Percentiles rank a stretch among this genome's conserved stretches.
phyloP scores from a whole-genome alignment of 768 basidiomycete genomes.

The Lyophyllum atratum region DNA sequence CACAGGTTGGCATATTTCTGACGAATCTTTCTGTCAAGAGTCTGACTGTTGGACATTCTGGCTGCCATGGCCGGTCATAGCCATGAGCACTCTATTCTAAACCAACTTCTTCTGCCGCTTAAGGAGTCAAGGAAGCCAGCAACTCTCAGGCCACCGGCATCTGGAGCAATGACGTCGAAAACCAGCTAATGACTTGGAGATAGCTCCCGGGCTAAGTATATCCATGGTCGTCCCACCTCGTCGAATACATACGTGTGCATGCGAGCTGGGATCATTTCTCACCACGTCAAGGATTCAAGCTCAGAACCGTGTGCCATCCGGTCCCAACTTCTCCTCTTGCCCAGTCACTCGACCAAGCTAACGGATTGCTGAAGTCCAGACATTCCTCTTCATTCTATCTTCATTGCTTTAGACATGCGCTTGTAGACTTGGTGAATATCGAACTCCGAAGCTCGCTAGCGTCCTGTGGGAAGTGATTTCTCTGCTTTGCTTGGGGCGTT shows the following conservation, averaged over 20 bases:
- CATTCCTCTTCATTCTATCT: neutral
- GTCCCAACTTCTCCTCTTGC: neutral
- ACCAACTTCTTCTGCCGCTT: neutral
- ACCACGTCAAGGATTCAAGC: neutral
- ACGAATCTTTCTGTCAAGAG: neutral
- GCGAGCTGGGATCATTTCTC: neutral
- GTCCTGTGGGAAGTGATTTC: neutral
- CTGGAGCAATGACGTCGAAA: neutral
- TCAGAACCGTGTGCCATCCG: neutral
- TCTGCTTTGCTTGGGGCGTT: neutral
- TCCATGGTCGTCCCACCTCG: neutral
- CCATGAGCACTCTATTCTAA: neutral
- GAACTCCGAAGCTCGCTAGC: neutral
- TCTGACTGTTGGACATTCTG: neutral
- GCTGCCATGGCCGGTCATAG: neutral
- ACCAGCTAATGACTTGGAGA: slow-evolving; percentile 1
- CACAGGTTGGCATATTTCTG: neutral
- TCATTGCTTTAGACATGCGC: neutral
- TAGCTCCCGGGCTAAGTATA: slow-evolving; percentile 2
- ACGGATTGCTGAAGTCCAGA: neutral
- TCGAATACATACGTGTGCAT: neutral
- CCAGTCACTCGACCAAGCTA: neutral
- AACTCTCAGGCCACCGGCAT: neutral
- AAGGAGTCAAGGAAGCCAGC: neutral
- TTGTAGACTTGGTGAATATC: neutral